Percentiles rank a stretch among this genome's conserved stretches.
phyloP scores from a whole-genome alignment of 352 stramenopile genomes.

The Halophytophthora polymorphica region DNA sequence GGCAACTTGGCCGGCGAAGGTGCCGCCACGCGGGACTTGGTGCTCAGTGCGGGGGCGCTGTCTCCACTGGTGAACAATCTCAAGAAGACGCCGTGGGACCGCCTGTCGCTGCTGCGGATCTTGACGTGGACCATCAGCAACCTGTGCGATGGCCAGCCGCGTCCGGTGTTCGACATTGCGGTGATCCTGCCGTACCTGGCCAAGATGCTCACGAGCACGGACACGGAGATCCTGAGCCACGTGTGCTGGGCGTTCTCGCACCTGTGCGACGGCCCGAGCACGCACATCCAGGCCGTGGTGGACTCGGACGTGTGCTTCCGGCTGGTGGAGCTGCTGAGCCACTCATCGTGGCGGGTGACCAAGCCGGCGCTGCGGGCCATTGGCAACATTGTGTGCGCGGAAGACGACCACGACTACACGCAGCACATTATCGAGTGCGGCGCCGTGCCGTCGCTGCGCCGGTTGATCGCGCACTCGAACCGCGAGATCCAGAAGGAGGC shows the following conservation, averaged over 20 bases:
- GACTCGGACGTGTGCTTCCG: conserved; percentile 87
- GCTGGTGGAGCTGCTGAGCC: conserved; percentile 92
- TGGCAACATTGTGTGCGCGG: conserved; percentile 98
- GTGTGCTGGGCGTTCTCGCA: conserved; percentile 97
- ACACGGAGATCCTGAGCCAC: conserved; percentile 94
- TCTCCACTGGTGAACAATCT: conserved; percentile 86
- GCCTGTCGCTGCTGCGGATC: conserved; percentile 86
- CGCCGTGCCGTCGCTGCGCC: conserved; percentile 91
- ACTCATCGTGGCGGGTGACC: conserved; percentile 93
- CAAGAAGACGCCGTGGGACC: conserved; percentile 83
- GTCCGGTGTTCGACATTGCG: conserved; percentile 88
- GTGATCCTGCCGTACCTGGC: conserved; percentile 84
- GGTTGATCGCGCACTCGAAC: conserved; percentile 95
- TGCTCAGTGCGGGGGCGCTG: conserved; percentile 83
- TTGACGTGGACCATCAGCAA: conserved; percentile 93
- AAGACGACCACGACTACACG: conserved; percentile 92
- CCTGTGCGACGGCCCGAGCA: conserved; percentile 95
- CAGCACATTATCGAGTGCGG: conserved; percentile 96
- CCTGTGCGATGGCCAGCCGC: conserved; percentile 89
- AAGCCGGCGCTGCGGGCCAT: conserved; percentile 97
- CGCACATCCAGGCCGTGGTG: conserved; percentile 95
- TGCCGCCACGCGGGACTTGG: conserved; percentile 81
- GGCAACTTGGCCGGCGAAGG: conserved; percentile 91
- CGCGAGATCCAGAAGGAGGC: conserved; percentile 98
- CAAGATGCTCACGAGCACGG: conserved; percentile 91